Percentiles rank a stretch among this genome's conserved stretches.
Evolutionary conservation across 2,329 filamentous ascomycete genomes (phyloP).

Genomic region (Diaporthe velutina): DNA sequence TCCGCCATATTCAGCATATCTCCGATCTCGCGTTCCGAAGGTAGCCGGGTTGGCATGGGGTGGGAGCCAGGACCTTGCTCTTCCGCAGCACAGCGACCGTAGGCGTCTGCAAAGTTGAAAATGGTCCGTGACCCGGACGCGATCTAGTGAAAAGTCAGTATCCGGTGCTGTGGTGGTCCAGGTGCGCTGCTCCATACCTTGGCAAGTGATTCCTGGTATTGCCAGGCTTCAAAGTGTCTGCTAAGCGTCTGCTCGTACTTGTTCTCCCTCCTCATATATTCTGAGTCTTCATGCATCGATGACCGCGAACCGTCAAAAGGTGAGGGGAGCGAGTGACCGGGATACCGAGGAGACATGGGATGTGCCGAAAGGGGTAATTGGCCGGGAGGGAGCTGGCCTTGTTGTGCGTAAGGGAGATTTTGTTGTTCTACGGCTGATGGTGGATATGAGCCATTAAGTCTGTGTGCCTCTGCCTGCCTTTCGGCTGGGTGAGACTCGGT

Average conservation of each 20-base stretch:
- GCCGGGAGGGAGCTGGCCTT: slow-evolving; percentile 59
- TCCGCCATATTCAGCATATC: slow-evolving; percentile 68
- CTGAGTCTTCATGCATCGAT: slow-evolving; percentile 59
- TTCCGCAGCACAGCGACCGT: slow-evolving; percentile 66
- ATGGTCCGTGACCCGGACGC: slow-evolving; percentile 65
- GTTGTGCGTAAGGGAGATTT: slow-evolving; percentile 55
- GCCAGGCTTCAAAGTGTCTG: slow-evolving; percentile 66
- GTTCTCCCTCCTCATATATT: slow-evolving; percentile 51
- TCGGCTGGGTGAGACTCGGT: slow-evolving; percentile 55
- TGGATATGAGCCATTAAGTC: slow-evolving; percentile 53
- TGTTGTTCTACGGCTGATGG: slow-evolving; percentile 49
- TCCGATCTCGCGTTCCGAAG: slow-evolving; percentile 66
- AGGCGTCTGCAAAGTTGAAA: slow-evolving; percentile 69
- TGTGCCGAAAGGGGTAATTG: slow-evolving; percentile 64
- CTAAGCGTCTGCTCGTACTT: slow-evolving; percentile 61
- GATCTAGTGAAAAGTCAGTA: slow-evolving; percentile 55
- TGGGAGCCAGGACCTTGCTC: slow-evolving; percentile 62
- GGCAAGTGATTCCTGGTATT: slow-evolving; percentile 65
- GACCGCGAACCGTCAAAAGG: slow-evolving; percentile 62
- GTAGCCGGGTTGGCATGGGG: slow-evolving; percentile 66
- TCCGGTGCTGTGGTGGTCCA: neutral
- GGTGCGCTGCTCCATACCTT: slow-evolving; percentile 54
- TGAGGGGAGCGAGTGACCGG: slow-evolving; percentile 55
- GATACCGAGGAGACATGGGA: slow-evolving; percentile 65
- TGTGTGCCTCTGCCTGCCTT: slow-evolving; percentile 53